A percentile compares a stretch with the other conserved stretches of the same genome.
Evolutionary conservation across 2,329 filamentous ascomycete species (phyloP).

Genomic region (Aspergillus versicolor): DNA sequence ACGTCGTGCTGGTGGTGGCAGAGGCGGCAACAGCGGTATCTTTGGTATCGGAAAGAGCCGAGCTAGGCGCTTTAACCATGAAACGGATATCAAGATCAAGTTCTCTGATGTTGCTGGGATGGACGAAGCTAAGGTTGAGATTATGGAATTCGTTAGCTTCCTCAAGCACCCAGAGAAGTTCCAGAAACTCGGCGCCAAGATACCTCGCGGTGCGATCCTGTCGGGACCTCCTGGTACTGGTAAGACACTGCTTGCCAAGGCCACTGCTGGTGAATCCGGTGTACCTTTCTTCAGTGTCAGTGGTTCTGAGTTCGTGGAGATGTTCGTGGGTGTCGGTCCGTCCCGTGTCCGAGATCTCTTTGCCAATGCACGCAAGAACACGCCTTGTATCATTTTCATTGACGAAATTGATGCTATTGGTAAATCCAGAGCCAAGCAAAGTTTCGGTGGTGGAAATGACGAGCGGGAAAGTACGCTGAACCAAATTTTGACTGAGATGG

Average conservation of each 20-base stretch:
- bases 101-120: conserved; percentile 96
- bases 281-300: conserved; percentile 98
- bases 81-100: conserved; percentile 94
- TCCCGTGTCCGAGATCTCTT: conserved; percentile 95
- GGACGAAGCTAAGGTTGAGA: conserved; percentile 97
- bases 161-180: conserved; percentile 90
- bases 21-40: conserved; percentile 69
- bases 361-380: conserved; percentile 88
- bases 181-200: conserved; percentile 93
- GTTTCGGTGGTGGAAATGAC: conserved; percentile 88
- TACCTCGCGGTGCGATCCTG: conserved; percentile 92
- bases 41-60: conserved; percentile 96
- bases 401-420: conserved; percentile 99
- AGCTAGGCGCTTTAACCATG: conserved; percentile 96
- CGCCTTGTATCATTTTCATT: conserved; percentile 98
- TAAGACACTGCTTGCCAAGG: conserved; percentile 96
- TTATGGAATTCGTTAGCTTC: conserved; percentile 99
- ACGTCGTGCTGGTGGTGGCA: conserved; percentile 68
- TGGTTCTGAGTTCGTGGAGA: conserved; percentile 98
- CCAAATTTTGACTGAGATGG: conserved; percentile 98
- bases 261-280: conserved; percentile 92
- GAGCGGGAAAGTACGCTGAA: conserved; percentile 96
- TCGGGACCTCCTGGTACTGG: conserved; percentile 97
- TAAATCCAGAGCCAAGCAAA: conserved; percentile 79
- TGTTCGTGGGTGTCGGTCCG: conserved; percentile 98